Evolutionary conservation across 371 early-diverging fungal species (phyloP).

Genomic region (Mucor plumbeus): DNA sequence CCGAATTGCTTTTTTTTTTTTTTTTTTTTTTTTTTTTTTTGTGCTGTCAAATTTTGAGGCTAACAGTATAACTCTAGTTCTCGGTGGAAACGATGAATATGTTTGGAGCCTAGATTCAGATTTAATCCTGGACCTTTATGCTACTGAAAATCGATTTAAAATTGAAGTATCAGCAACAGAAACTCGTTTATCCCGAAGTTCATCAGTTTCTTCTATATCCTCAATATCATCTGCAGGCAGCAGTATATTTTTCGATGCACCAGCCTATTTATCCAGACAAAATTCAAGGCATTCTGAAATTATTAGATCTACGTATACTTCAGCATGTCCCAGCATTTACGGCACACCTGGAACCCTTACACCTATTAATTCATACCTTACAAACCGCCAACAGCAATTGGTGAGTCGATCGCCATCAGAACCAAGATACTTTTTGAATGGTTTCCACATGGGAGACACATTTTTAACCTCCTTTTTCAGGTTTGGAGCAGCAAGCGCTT

Average conservation of each 20-base stretch:
- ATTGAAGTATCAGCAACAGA: not conserved
- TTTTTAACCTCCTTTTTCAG: constrained; percentile 44
- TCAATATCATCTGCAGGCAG: constrained; percentile 13
- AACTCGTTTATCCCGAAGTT: constrained; percentile 23
- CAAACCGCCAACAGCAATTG: constrained; percentile 15
- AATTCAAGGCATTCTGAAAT: not conserved
- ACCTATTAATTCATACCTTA: constrained; percentile 21
- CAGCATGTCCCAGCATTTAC: constrained; percentile 30
- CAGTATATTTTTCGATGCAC: constrained; percentile 45
- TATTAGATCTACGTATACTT: constrained; percentile 15
- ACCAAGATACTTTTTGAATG: constrained; percentile 34
- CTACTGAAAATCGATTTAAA: constrained; percentile 24
- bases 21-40: not conserved
- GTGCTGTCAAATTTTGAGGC: not conserved
- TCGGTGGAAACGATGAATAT: constrained; percentile 49
- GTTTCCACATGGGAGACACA: constrained; percentile 47
- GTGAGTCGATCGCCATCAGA: constrained; percentile 19
- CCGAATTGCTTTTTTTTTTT: not conserved
- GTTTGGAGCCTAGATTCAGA: constrained; percentile 47
- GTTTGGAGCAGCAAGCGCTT: not conserved
- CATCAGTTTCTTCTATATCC: constrained; percentile 25
- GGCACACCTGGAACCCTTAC: constrained; percentile 37
- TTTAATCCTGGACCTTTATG: constrained; percentile 42
- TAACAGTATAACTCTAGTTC: constrained; percentile 21
- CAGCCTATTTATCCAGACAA: constrained; percentile 18